Percentiles rank a stretch among this genome's conserved stretches.
Conservation (phyloP, 164 flowering plant genomes). For the Liquidambar formosana region DNA sequence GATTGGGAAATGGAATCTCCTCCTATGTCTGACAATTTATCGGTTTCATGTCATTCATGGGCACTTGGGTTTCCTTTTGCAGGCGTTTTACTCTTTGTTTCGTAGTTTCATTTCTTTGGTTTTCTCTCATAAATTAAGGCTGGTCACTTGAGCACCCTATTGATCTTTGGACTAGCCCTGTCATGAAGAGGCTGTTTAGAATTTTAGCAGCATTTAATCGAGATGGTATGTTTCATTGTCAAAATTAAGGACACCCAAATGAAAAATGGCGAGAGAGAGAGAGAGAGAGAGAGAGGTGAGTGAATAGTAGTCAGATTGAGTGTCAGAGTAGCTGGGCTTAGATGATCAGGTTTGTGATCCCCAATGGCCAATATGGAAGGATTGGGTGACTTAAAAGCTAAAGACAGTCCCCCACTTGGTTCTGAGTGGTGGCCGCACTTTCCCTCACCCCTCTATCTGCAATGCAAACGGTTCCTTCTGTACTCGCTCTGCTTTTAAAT, state of each 20-base stretch:
- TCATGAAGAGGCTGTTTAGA: too few relatives aligned
- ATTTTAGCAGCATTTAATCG: neutral
- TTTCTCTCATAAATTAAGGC: neutral
- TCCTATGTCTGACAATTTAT: conserved; percentile 16
- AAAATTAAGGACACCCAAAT: neutral
- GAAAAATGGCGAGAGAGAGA: neutral
- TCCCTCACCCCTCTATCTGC: conserved; percentile 17
- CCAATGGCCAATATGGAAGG: conserved; percentile 23
- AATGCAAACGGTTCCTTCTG: conserved; percentile 17
- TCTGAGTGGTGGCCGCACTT: conserved; percentile 16
- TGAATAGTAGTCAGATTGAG: conserved; percentile 12
- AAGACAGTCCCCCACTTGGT: conserved; percentile 32
- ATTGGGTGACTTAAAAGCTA: conserved; percentile 34
- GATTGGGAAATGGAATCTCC: conserved; percentile 35
- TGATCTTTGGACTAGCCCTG: too few relatives aligned
- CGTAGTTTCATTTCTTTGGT: neutral
- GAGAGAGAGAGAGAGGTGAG: neutral
- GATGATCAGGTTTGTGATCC: conserved; percentile 25
- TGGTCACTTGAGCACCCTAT: neutral
- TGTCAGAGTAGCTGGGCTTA: conserved; percentile 10
- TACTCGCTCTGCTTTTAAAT: conserved; percentile 1
- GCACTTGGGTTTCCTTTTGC: conserved; percentile 20
- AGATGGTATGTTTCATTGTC: neutral
- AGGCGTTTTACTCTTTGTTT: conserved; percentile 12
- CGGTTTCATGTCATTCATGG: conserved; percentile 26